phyloP scores from a whole-genome alignment of 257 asterid genomes.

The Euphrasia confusa region DNA sequence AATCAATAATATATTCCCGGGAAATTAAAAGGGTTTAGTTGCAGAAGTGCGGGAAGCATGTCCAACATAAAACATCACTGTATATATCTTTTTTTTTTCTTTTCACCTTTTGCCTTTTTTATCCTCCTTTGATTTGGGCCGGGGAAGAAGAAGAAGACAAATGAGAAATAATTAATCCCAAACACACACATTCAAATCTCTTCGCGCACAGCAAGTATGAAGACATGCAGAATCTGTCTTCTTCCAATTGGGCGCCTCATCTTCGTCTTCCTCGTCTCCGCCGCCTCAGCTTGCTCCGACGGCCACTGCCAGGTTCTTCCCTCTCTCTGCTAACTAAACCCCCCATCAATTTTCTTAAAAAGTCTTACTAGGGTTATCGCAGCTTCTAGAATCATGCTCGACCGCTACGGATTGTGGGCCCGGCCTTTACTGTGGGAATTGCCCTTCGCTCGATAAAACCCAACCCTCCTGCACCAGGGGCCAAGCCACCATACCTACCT shows the following conservation, averaged over 20 bases:
- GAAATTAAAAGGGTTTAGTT: not conserved
- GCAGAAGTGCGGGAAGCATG: not conserved
- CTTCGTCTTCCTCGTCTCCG: constrained; percentile 33
- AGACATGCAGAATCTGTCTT: constrained; percentile 26
- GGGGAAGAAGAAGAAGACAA: not conserved
- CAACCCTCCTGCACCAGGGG: constrained; percentile 85
- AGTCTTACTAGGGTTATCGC: constrained; percentile 29
- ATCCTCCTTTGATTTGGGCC: not conserved
- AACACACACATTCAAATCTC: constrained; percentile 25
- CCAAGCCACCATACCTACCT: constrained; percentile 68
- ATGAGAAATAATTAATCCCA: not conserved
- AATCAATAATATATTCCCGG: not conserved
- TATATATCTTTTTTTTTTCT: not conserved
- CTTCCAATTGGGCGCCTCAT: constrained; percentile 19
- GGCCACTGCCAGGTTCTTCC: constrained; percentile 65
- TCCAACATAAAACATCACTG: not conserved
- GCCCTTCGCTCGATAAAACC: constrained; percentile 66
- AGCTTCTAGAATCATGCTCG: constrained; percentile 73
- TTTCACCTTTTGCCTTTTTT: not conserved
- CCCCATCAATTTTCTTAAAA: constrained; percentile 9
- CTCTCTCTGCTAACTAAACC: not conserved
- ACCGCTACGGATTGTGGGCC: constrained; percentile 70
- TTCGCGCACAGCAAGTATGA: constrained; percentile 25
- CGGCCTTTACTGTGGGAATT: constrained; percentile 83
- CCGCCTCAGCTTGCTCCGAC: constrained; percentile 51